Percentiles rank a stretch among this genome's conserved stretches.
Evolutionary conservation across 2,329 filamentous ascomycete species (phyloP).

Genomic region (Corinectria fuckeliana): DNA sequence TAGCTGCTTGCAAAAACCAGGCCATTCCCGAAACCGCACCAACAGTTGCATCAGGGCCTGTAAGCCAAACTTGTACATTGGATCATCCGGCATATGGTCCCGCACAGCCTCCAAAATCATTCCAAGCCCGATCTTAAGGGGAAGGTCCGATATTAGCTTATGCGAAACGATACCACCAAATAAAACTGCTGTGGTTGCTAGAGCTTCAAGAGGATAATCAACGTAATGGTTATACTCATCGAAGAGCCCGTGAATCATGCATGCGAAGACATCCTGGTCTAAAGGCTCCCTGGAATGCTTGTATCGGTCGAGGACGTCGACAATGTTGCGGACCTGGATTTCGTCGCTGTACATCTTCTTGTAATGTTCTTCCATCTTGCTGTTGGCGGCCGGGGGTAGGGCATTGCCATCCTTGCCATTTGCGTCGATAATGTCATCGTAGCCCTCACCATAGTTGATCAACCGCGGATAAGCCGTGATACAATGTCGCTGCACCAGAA

Average conservation of each 20-base stretch:
- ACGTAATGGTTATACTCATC: constrained; percentile 96
- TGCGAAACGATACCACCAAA: constrained; percentile 97
- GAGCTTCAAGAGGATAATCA: constrained; percentile 93
- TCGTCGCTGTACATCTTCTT: constrained; percentile 98
- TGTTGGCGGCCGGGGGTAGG: constrained; percentile 79
- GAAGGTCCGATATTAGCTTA: constrained; percentile 86
- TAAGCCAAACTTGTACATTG: constrained; percentile 98
- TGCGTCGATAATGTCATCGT: constrained; percentile 87
- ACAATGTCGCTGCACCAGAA: constrained; percentile 82
- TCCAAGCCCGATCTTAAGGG: constrained; percentile 89
- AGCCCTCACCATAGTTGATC: constrained; percentile 95
- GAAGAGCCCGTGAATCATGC: constrained; percentile 97
- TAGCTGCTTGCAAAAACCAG: constrained; percentile 88
- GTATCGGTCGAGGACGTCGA: constrained; percentile 83
- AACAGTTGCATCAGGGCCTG: constrained; percentile 92
- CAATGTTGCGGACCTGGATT: constrained; percentile 83
- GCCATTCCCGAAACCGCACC: constrained; percentile 86
- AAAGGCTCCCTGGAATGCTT: constrained; percentile 84
- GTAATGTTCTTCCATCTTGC: constrained; percentile 96
- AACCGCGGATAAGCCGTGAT: constrained; percentile 92
- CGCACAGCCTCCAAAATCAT: constrained; percentile 98
- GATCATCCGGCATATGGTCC: constrained; percentile 80
- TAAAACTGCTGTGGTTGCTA: constrained; percentile 93
- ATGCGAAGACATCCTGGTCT: constrained; percentile 95
- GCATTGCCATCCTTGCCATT: constrained; percentile 84